Conservation (phyloP, 345 rosid species). For the Syzygium aromaticum region DNA sequence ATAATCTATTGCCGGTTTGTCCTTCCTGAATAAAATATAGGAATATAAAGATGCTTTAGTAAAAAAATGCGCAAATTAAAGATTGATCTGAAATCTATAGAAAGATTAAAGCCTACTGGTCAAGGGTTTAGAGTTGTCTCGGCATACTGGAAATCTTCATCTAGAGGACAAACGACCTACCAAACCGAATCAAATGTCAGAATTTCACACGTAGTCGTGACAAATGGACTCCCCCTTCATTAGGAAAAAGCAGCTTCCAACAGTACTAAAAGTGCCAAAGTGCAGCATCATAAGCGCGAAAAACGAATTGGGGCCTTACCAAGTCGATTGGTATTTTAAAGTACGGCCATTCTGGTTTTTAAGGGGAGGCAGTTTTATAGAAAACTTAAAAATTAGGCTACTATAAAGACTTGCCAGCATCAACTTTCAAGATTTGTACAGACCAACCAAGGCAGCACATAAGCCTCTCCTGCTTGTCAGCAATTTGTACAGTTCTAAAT, state of each 20-base stretch:
- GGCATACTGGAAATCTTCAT: constrained; percentile 11
- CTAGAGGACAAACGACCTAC: constrained; percentile 24
- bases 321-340: background rate
- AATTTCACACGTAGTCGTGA: background rate
- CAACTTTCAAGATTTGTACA: background rate
- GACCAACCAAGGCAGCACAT: background rate
- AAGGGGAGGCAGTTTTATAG: background rate
- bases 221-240: background rate
- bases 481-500: background rate
- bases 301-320: background rate
- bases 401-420: background rate
- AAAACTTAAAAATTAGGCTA: constrained; percentile 5
- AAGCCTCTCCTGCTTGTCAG: background rate
- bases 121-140: constrained; percentile 4
- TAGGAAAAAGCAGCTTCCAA: background rate
- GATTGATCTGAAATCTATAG: background rate
- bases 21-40: background rate
- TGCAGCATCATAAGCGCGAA: background rate
- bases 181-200: background rate
- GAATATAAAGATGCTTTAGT: background rate
- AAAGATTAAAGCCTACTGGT: constrained; percentile 14
- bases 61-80: background rate
- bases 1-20: background rate
- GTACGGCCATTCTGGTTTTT: background rate
- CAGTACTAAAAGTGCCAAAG: background rate